A percentile compares a stretch with the other conserved stretches of the same genome.
Evolutionary conservation across 73 alveolate genomes (phyloP).

Genomic region (Paramecium tetraurelia): DNA sequence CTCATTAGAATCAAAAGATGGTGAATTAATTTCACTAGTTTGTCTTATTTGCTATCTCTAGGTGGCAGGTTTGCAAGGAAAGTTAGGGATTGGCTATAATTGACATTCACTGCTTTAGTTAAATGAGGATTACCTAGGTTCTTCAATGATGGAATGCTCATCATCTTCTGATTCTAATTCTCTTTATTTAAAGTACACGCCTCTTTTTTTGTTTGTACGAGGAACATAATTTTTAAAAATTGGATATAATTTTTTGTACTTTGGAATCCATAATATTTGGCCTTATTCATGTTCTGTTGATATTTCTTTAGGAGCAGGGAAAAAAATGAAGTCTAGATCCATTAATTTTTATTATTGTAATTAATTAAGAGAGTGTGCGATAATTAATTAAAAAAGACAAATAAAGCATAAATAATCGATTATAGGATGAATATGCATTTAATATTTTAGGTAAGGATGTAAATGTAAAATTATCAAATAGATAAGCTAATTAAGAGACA

Average conservation of each 20-base stretch:
- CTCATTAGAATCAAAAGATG: background rate
- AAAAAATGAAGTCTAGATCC: constrained; percentile 27
- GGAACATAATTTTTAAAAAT: background rate
- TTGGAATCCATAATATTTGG: constrained; percentile 18
- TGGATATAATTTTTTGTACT: constrained; percentile 12
- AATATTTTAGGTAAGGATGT: background rate
- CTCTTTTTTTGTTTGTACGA: background rate
- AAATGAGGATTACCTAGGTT: background rate
- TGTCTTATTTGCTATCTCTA: background rate
- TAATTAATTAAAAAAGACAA: background rate
- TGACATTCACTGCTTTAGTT: background rate
- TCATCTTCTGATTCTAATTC: background rate
- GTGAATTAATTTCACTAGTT: background rate
- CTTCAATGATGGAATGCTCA: background rate
- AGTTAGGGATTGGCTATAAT: background rate
- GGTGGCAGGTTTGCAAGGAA: background rate
- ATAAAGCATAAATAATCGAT: background rate
- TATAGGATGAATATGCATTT: background rate
- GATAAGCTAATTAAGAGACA: background rate
- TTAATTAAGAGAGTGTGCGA: background rate
- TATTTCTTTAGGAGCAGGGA: constrained; percentile 17
- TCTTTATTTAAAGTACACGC: background rate
- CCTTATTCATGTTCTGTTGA: background rate
- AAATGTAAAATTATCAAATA: background rate
- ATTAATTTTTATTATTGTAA: background rate